phyloP scores from a whole-genome alignment of 805 yeast species.

The Cephaloascus albidus region DNA sequence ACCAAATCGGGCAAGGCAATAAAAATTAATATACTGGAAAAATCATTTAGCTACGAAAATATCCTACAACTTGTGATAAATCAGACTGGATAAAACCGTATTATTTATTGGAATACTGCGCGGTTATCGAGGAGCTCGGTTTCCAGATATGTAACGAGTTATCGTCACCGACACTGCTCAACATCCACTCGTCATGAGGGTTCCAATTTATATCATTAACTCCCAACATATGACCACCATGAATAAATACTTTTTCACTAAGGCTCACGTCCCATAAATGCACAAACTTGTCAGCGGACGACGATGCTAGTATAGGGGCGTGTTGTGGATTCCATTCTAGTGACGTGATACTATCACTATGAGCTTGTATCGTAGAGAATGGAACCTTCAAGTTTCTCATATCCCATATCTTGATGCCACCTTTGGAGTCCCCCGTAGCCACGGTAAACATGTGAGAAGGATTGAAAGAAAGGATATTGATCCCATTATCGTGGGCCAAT shows the following conservation, averaged over 20 bases:
- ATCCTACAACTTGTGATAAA: too few relatives aligned
- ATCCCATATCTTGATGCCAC: conserved; percentile 57
- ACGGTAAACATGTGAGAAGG: conserved; percentile 43
- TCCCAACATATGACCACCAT: conserved; percentile 83
- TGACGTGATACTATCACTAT: conserved; percentile 50
- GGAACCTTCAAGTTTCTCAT: conserved; percentile 29
- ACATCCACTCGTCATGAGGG: conserved; percentile 55
- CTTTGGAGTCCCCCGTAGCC: conserved; percentile 62
- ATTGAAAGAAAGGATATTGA: conserved; percentile 55
- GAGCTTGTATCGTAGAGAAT: conserved; percentile 18
- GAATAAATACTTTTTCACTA: conserved; percentile 40
- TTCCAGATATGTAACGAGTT: conserved; percentile 84
- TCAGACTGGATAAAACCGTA: too few relatives aligned
- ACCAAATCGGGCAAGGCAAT: too few relatives aligned
- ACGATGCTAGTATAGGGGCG: conserved; percentile 49
- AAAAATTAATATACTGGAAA: too few relatives aligned
- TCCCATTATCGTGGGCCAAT: conserved; percentile 19
- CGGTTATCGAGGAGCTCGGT: conserved; percentile 35
- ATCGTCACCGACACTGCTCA: conserved; percentile 76
- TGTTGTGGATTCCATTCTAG: conserved; percentile 64
- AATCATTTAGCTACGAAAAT: too few relatives aligned
- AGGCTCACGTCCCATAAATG: conserved; percentile 48
- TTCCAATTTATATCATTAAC: conserved; percentile 85
- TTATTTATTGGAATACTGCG: too few relatives aligned
- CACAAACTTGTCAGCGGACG: conserved; percentile 56